phyloP scores from a whole-genome alignment of 257 asterid species.

The Asclepias syriaca region DNA sequence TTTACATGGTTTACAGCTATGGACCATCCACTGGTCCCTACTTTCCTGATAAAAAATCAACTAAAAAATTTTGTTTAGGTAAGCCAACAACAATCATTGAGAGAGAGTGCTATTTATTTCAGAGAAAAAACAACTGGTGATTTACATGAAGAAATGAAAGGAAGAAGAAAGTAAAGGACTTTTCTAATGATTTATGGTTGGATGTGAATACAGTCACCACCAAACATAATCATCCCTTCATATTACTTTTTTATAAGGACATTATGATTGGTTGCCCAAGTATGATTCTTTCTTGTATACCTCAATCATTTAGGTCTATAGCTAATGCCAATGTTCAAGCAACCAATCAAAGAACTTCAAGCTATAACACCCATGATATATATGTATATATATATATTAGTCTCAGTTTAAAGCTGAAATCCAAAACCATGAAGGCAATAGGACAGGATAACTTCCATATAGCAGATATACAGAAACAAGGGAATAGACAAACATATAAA shows the following conservation, averaged over 20 bases:
- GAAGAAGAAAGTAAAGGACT: neutral
- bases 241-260: neutral
- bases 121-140: neutral
- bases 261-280: neutral
- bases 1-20: slow-evolving; percentile 7
- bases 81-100: slow-evolving; percentile 18
- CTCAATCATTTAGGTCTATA: slow-evolving; percentile 2
- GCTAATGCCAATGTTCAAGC: neutral
- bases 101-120: neutral
- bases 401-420: neutral
- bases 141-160: neutral
- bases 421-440: neutral
- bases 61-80: slow-evolving; percentile 11
- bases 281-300: neutral
- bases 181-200: neutral
- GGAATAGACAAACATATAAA: neutral
- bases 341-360: neutral
- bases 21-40: slow-evolving; percentile 12
- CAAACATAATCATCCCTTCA: neutral
- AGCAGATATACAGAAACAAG: neutral
- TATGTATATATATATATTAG: no score
- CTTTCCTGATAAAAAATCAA: neutral
- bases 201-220: neutral
- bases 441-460: neutral
- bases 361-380: neutral